Conservation (phyloP, 2,329 filamentous ascomycete species). For the Sporothrix brunneoviolacea region DNA sequence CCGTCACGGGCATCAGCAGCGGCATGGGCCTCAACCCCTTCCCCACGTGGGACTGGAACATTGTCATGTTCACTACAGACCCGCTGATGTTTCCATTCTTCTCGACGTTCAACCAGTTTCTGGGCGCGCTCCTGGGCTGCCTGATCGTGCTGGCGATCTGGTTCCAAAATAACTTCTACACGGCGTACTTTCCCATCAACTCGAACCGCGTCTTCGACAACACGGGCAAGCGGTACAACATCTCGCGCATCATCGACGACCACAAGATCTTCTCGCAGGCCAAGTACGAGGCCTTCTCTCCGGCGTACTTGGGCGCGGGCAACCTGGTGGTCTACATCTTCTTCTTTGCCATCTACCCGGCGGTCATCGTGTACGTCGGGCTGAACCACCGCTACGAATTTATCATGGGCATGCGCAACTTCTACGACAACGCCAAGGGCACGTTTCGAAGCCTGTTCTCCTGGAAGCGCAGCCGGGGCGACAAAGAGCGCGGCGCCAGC, state of each 20-base stretch:
- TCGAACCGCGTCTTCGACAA: conserved; percentile 46
- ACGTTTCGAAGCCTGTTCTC: background rate
- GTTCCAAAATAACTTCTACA: conserved; percentile 53
- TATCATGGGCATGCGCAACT: conserved; percentile 8
- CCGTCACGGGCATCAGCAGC: conserved; percentile 28
- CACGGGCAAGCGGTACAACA: conserved; percentile 41
- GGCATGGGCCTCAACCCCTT: conserved; percentile 31
- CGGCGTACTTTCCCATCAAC: conserved; percentile 45
- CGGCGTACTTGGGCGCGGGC: conserved; percentile 43
- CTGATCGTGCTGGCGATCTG: conserved; percentile 51
- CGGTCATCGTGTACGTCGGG: conserved; percentile 42
- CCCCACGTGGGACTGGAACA: conserved; percentile 37
- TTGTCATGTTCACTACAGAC: conserved; percentile 10
- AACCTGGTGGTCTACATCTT: conserved; percentile 46
- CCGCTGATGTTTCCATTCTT: conserved; percentile 36
- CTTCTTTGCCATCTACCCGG: conserved; percentile 50
- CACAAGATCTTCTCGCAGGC: conserved; percentile 37
- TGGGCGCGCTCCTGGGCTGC: conserved; percentile 49
- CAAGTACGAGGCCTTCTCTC: conserved; percentile 46
- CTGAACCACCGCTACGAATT: conserved; percentile 32
- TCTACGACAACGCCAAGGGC: background rate
- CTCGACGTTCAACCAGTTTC: conserved; percentile 55
- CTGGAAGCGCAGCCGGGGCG: background rate
- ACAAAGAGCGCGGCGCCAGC: background rate
- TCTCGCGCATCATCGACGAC: conserved; percentile 35